Evolutionary conservation across 176 grass and related monocot genomes (phyloP).

Genomic region (Pontederia crassipes): DNA sequence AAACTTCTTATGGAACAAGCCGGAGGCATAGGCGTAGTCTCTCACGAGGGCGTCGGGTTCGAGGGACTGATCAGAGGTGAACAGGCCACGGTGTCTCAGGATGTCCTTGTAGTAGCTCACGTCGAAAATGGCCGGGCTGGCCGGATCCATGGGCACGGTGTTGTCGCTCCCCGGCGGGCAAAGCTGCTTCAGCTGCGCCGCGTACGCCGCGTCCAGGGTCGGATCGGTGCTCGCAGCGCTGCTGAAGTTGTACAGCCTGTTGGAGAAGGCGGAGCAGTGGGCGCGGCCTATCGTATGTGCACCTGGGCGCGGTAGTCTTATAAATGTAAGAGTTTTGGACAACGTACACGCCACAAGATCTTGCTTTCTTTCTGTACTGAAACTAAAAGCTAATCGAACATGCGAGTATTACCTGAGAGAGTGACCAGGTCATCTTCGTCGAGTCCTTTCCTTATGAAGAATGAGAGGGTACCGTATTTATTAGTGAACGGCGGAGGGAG

Average conservation of each 20-base stretch:
- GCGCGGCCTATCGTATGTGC: constrained; percentile 79
- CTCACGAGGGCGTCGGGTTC: not conserved
- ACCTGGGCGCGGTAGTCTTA: constrained; percentile 15
- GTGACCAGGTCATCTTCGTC: constrained; percentile 49
- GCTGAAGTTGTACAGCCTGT: constrained; percentile 29
- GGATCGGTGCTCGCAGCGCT: constrained; percentile 37
- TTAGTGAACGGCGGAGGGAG: constrained; percentile 21
- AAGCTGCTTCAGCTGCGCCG: constrained; percentile 41
- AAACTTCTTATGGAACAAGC: constrained; percentile 15
- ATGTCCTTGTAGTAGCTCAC: constrained; percentile 4
- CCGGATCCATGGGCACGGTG: not conserved
- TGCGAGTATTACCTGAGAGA: constrained; percentile 33
- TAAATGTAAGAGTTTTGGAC: not conserved
- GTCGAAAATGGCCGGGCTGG: constrained; percentile 7
- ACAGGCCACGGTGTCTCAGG: not conserved
- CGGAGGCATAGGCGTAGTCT: not conserved
- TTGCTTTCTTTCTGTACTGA: not conserved
- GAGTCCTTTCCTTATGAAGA: constrained; percentile 34
- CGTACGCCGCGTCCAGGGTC: constrained; percentile 53
- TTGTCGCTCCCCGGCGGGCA: constrained; percentile 30
- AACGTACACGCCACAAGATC: not conserved
- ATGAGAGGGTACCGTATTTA: constrained; percentile 22
- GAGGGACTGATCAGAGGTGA: constrained; percentile 3
- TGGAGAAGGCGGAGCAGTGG: constrained; percentile 75
- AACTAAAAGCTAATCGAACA: not conserved